Conservation (phyloP, 257 asterid species). For the Eustoma russellianum region DNA sequence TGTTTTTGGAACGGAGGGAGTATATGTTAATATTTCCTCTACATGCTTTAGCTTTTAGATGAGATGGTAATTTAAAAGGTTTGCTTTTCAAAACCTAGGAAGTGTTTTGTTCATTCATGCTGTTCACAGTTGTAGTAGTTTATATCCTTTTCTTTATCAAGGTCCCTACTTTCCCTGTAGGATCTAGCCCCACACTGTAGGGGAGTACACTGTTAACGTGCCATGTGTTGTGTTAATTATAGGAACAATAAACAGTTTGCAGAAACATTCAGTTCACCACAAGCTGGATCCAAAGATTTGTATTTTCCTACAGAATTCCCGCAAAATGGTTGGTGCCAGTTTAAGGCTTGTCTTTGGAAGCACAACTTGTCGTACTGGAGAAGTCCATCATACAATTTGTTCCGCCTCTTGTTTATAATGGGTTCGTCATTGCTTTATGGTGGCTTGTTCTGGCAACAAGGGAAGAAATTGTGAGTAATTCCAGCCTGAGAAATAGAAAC, state of each 20-base stretch:
- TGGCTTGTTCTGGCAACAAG: conserved; percentile 40
- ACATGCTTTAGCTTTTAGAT: too few relatives aligned
- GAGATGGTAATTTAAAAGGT: too few relatives aligned
- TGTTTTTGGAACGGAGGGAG: too few relatives aligned
- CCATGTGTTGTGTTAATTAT: neutral
- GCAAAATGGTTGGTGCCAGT: conserved; percentile 42
- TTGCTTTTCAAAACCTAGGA: too few relatives aligned
- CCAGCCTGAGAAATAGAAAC: neutral
- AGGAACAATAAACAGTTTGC: conserved; percentile 39
- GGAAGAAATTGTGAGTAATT: conserved; percentile 31
- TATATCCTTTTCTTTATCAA: too few relatives aligned
- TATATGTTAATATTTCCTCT: too few relatives aligned
- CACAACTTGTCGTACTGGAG: conserved; percentile 62
- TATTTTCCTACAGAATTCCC: conserved; percentile 35
- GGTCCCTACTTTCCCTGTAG: too few relatives aligned
- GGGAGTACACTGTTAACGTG: too few relatives aligned
- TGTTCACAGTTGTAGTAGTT: too few relatives aligned
- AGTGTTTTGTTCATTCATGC: too few relatives aligned
- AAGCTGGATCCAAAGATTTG: conserved; percentile 32
- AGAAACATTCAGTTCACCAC: conserved; percentile 25
- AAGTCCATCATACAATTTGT: conserved; percentile 56
- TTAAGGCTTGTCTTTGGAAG: conserved; percentile 54
- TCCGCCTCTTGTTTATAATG: conserved; percentile 29
- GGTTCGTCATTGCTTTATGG: conserved; percentile 32
- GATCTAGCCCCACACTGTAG: too few relatives aligned